These are phyloP conservation scores for Scheffersomyces amazonensis DNA, from an alignment of 805 yeast genomes.

Conservation along the genomic window DNA sequence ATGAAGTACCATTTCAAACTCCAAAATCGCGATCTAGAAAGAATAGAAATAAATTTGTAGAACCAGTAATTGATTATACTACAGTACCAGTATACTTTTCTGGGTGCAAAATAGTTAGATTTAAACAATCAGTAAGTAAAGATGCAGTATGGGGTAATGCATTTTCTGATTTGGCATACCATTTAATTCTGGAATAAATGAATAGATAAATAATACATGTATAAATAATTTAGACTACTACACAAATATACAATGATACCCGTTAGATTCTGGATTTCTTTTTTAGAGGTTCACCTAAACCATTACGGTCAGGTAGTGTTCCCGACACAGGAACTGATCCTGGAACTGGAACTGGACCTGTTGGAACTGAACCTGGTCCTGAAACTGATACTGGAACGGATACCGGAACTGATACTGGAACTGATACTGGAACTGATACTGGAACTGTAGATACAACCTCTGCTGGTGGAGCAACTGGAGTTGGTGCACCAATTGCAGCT, in stretches of 20 bases:
- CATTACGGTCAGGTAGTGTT: too few species aligned
- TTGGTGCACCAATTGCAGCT: conserved; percentile 1
- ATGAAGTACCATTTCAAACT: conserved; percentile 9
- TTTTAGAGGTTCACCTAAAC: too few species aligned
- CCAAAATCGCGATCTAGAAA: conserved; percentile 16
- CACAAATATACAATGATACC: too few species aligned
- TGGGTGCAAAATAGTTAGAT: conserved; percentile 14
- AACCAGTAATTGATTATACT: conserved; percentile 31
- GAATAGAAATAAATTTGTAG: conserved; percentile 21
- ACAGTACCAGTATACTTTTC: conserved; percentile 28
- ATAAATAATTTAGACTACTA: too few species aligned
- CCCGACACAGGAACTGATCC: conserved; percentile 8
- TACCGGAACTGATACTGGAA: too few species aligned
- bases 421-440: too few species aligned
- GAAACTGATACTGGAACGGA: too few species aligned
- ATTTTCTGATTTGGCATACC: conserved; percentile 52
- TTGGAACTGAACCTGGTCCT: not conserved
- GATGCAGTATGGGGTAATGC: conserved; percentile 48
- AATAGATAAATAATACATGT: not conserved
- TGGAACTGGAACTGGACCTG: not conserved
- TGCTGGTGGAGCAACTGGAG: too few species aligned
- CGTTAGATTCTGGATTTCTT: too few species aligned
- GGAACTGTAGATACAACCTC: not conserved
- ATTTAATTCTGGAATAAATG: conserved; percentile 13
- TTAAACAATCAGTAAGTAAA: conserved; percentile 9